phyloP scores from a whole-genome alignment of 2,329 filamentous ascomycete genomes.

The Xylaria sp. region DNA sequence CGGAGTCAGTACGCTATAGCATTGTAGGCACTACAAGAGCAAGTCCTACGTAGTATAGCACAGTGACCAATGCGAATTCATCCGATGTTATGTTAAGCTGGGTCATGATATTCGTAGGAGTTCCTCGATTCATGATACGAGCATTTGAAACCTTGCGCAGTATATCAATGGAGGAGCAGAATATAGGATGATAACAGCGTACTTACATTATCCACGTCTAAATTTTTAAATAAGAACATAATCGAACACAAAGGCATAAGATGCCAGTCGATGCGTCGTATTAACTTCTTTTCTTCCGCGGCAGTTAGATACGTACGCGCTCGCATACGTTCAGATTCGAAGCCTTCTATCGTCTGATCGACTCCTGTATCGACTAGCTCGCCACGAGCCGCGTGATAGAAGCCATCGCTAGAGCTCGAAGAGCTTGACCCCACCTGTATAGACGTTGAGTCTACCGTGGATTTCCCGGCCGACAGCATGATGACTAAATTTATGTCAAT shows the following conservation, averaged over 20 bases:
- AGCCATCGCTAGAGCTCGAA: conserved; percentile 37
- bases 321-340: conserved; percentile 47
- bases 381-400: conserved; percentile 36
- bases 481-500: neutral
- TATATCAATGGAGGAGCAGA: neutral
- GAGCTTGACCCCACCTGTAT: conserved; percentile 31
- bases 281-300: conserved; percentile 57
- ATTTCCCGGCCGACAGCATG: conserved; percentile 15
- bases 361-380: conserved; percentile 34
- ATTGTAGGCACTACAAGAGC: neutral
- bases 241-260: conserved; percentile 55
- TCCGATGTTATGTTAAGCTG: conserved; percentile 54
- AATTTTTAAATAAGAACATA: conserved; percentile 55
- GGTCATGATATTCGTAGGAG: conserved; percentile 54
- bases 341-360: conserved; percentile 43
- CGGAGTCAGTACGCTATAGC: neutral
- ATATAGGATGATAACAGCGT: neutral
- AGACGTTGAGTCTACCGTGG: conserved; percentile 10
- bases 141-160: conserved; percentile 51
- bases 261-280: conserved; percentile 56
- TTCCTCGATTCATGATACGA: conserved; percentile 57
- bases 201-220: conserved; percentile 52
- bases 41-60: conserved; percentile 53
- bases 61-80: conserved; percentile 54
- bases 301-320: conserved; percentile 48